Percentiles rank a stretch among this genome's conserved stretches.
phyloP scores from a whole-genome alignment of 441 rosid genomes.

The Metrosideros polymorpha region DNA sequence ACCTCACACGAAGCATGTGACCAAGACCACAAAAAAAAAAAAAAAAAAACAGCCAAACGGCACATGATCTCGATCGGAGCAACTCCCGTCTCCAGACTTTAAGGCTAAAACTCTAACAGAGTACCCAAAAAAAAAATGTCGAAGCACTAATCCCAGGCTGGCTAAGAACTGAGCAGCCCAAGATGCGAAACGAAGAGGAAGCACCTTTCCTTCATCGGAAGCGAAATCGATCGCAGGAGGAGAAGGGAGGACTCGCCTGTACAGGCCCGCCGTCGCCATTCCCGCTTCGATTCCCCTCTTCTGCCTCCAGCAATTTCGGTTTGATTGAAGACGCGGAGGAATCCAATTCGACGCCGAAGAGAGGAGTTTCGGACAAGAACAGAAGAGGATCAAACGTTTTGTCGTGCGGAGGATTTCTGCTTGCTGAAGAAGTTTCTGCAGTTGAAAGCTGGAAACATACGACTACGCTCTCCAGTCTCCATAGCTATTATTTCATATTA shows the following conservation, averaged over 20 bases:
- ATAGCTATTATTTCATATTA: no score
- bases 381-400: no score
- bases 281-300: not conserved
- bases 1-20: not conserved
- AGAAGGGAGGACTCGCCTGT: constrained; percentile 66
- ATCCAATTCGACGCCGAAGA: no score
- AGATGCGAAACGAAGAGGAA: no score
- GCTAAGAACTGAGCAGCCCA: no score
- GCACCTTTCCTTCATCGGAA: constrained; percentile 81
- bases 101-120: not conserved
- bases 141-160: not conserved
- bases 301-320: not conserved
- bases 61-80: not conserved
- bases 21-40: no score
- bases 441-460: no score
- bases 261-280: constrained; percentile 78
- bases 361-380: no score
- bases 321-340: not conserved
- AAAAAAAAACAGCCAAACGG: not conserved
- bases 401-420: no score
- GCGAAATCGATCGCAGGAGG: constrained; percentile 88
- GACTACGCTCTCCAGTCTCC: no score
- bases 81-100: not conserved
- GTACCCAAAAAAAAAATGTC: no score
- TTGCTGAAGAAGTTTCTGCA: no score